Conservation (phyloP, 228 moss, liverwort and hornwort species). For the Sphagnum magellanicum region DNA sequence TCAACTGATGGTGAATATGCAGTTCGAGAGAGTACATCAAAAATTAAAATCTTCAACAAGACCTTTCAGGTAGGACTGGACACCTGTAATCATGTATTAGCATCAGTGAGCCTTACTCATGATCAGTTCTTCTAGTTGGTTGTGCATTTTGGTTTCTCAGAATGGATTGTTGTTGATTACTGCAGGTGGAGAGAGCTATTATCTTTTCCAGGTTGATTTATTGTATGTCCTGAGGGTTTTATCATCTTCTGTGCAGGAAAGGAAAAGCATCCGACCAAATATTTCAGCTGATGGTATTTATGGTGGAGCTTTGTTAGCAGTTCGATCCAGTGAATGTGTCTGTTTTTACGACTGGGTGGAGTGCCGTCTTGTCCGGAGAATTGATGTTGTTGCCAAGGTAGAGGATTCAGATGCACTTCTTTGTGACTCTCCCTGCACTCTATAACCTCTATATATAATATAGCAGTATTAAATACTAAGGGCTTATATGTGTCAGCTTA, state of each 20-base stretch:
- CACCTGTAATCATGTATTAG: background rate
- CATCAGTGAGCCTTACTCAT: background rate
- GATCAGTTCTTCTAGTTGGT: too few relatives aligned
- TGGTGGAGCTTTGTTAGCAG: slow-evolving; percentile 81
- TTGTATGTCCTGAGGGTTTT: background rate
- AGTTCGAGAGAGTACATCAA: slow-evolving; percentile 87
- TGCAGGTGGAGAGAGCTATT: too few relatives aligned
- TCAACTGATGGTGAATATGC: slow-evolving; percentile 87
- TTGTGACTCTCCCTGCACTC: too few relatives aligned
- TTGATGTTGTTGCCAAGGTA: slow-evolving; percentile 96
- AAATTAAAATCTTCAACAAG: slow-evolving; percentile 90
- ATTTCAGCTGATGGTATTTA: slow-evolving; percentile 91
- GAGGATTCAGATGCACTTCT: background rate
- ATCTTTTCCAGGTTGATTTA: background rate
- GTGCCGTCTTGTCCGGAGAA: slow-evolving; percentile 83
- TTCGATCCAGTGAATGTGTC: slow-evolving; percentile 84
- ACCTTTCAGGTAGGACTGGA: slow-evolving; percentile 58
- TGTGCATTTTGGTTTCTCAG: too few relatives aligned
- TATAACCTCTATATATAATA: too few relatives aligned
- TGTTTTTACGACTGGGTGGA: slow-evolving; percentile 99
- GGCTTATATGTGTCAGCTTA: too few relatives aligned
- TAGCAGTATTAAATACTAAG: too few relatives aligned
- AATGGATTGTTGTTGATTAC: too few relatives aligned
- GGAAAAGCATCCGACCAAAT: slow-evolving; percentile 74
- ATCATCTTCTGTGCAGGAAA: slow-evolving; percentile 46